Conservation (phyloP, 2,329 filamentous ascomycete genomes). For the Colletotrichum sp. region DNA sequence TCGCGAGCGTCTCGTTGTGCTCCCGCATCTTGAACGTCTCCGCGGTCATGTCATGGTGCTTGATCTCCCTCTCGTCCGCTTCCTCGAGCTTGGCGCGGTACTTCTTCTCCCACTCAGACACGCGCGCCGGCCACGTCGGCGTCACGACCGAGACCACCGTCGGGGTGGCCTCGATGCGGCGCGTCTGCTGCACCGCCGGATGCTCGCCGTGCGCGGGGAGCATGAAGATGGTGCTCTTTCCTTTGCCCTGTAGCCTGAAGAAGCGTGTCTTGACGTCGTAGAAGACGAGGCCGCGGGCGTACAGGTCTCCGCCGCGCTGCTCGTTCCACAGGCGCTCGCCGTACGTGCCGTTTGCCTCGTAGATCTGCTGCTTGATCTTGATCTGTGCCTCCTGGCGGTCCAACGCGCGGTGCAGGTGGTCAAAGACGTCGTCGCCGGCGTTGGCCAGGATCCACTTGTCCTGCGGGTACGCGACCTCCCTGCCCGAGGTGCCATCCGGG, state of each 20-base stretch:
- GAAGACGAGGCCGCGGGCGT: slow-evolving; percentile 49
- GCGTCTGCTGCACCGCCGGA: slow-evolving; percentile 47
- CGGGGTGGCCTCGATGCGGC: slow-evolving; percentile 47
- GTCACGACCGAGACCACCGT: slow-evolving; percentile 35
- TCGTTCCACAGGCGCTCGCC: slow-evolving; percentile 42
- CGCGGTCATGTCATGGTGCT: slow-evolving; percentile 15
- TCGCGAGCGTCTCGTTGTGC: slow-evolving; percentile 10
- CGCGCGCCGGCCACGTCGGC: slow-evolving; percentile 32
- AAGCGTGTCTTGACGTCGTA: slow-evolving; percentile 57
- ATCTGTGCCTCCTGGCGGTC: slow-evolving; percentile 49
- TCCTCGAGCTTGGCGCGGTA: slow-evolving; percentile 26
- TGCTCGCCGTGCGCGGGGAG: slow-evolving; percentile 55
- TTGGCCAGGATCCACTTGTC: slow-evolving; percentile 62
- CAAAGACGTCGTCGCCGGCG: slow-evolving; percentile 55
- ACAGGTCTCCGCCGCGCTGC: slow-evolving; percentile 30
- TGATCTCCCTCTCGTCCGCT: slow-evolving; percentile 8
- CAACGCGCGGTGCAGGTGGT: slow-evolving; percentile 50
- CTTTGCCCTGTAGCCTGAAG: slow-evolving; percentile 53
- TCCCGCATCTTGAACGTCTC: slow-evolving; percentile 20
- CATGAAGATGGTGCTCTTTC: slow-evolving; percentile 55
- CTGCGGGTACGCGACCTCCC: slow-evolving; percentile 60
- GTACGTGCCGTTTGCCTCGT: slow-evolving; percentile 40
- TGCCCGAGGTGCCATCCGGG: slow-evolving; percentile 54
- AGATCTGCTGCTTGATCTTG: slow-evolving; percentile 37
- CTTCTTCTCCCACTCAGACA: slow-evolving; percentile 33